Conservation (phyloP, 116 monocot genomes). For the Iris pallida region DNA sequence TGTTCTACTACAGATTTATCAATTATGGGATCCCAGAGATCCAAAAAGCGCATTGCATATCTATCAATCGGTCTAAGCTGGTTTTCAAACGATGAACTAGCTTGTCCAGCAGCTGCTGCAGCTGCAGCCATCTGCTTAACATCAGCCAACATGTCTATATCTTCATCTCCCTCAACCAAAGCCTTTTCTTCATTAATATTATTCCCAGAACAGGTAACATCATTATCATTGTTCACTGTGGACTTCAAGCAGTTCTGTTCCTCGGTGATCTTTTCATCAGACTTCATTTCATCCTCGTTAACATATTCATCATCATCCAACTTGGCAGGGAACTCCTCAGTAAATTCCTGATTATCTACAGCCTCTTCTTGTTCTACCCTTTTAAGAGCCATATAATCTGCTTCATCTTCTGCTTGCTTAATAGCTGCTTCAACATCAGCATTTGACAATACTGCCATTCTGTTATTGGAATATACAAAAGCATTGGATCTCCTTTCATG, state of each 20-base stretch:
- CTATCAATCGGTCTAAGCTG: slow-evolving; percentile 95
- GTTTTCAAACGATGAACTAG: slow-evolving; percentile 94
- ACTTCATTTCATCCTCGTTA: slow-evolving; percentile 74
- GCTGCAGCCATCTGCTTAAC: slow-evolving; percentile 97
- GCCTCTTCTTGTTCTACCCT: slow-evolving; percentile 91
- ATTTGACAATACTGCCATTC: slow-evolving; percentile 47
- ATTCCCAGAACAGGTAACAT: slow-evolving; percentile 4
- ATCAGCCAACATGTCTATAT: slow-evolving; percentile 96
- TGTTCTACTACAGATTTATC: slow-evolving; percentile 67
- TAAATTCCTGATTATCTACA: slow-evolving; percentile 97
- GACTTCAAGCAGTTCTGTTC: slow-evolving; percentile 31
- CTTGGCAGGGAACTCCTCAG: slow-evolving; percentile 77
- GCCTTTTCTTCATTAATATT: slow-evolving; percentile 51
- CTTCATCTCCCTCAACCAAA: slow-evolving; percentile 60
- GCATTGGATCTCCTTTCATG: slow-evolving; percentile 16
- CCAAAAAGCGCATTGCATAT: slow-evolving; percentile 98
- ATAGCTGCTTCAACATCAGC: slow-evolving; percentile 97
- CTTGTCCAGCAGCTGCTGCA: slow-evolving; percentile 89
- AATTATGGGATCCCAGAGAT: slow-evolving; percentile 92
- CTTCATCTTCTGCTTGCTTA: slow-evolving; percentile 96
- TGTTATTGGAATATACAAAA: slow-evolving; percentile 27
- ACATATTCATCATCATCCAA: slow-evolving; percentile 75
- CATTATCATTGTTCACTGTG: slow-evolving; percentile 10
- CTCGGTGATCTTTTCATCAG: slow-evolving; percentile 47
- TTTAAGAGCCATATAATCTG: slow-evolving; percentile 98